Conservation (phyloP, 2,329 filamentous ascomycete genomes). For the Hypoxylon sp. region DNA sequence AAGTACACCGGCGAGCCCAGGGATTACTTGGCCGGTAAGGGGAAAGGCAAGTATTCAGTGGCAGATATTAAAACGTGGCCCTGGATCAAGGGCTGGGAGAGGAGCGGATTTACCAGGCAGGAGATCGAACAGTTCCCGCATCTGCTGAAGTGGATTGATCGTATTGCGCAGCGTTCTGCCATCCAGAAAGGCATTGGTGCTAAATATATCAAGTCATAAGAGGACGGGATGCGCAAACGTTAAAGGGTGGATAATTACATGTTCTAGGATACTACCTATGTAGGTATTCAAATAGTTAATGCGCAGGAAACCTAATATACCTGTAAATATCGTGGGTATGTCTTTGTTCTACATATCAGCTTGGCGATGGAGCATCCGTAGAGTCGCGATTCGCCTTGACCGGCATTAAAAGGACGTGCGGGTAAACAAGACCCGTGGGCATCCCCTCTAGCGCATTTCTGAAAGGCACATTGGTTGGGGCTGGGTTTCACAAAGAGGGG, state of each 20-base stretch:
- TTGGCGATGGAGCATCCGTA: neutral
- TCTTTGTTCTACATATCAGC: neutral
- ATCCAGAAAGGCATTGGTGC: conserved; percentile 53
- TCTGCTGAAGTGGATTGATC: conserved; percentile 67
- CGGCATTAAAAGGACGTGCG: conserved; percentile 1
- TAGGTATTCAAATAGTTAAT: neutral
- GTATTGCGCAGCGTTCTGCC: conserved; percentile 64
- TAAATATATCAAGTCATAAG: conserved; percentile 40
- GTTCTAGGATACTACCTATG: no score
- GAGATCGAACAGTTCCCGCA: conserved; percentile 67
- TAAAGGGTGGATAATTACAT: neutral
- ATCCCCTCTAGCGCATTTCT: neutral
- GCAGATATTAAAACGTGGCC: conserved; percentile 69
- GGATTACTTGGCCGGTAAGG: conserved; percentile 68
- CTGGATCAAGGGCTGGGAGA: conserved; percentile 64
- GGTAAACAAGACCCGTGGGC: neutral
- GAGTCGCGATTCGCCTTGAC: neutral
- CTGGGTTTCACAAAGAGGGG: conserved; percentile 16
- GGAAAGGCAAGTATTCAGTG: conserved; percentile 68
- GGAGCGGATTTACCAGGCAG: conserved; percentile 61
- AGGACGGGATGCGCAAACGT: neutral
- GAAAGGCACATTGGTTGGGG: neutral
- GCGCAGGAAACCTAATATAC: neutral
- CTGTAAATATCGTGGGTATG: neutral
- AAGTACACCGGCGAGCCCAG: conserved; percentile 64